A percentile compares a stretch with the other conserved stretches of the same genome.
Evolutionary conservation across 371 early-diverging fungal genomes (phyloP).

Genomic region (Nematocida displodere): DNA sequence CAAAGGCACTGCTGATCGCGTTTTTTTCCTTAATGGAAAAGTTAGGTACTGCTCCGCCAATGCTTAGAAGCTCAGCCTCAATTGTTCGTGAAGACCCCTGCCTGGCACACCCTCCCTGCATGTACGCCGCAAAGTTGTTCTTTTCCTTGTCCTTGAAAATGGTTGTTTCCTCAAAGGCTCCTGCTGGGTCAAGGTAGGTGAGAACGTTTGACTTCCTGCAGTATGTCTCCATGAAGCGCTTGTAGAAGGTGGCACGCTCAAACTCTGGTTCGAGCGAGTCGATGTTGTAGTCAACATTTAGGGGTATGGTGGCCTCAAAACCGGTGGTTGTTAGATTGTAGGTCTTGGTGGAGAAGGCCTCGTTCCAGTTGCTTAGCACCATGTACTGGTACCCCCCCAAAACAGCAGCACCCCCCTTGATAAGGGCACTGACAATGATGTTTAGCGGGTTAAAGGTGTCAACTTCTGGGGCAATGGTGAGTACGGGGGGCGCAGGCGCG

Average conservation of each 20-base stretch:
- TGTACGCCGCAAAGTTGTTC: background rate
- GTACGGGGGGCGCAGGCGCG: too few relatives aligned
- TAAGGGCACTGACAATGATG: background rate
- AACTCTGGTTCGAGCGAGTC: background rate
- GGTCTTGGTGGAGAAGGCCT: background rate
- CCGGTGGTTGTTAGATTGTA: background rate
- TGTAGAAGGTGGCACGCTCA: slow-evolving; percentile 5
- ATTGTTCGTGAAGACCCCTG: background rate
- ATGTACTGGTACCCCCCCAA: slow-evolving; percentile 1
- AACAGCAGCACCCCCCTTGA: background rate
- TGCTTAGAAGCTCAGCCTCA: background rate
- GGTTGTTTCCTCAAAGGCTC: background rate
- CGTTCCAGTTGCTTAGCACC: background rate
- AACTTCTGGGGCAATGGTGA: too few relatives aligned
- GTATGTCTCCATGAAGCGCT: slow-evolving; percentile 27
- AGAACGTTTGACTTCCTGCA: slow-evolving; percentile 15
- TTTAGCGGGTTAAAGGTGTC: background rate
- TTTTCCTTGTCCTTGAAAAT: background rate
- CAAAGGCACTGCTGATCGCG: background rate
- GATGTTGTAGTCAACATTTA: too few relatives aligned
- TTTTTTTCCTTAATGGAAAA: background rate
- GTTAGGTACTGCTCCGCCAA: background rate
- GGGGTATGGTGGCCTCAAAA: background rate
- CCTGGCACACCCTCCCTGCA: background rate
- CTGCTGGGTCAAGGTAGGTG: background rate